Base-by-base conservation (phyloP, 1,284 basidiomycete species). In the Chalciporus sp. region DNA sequence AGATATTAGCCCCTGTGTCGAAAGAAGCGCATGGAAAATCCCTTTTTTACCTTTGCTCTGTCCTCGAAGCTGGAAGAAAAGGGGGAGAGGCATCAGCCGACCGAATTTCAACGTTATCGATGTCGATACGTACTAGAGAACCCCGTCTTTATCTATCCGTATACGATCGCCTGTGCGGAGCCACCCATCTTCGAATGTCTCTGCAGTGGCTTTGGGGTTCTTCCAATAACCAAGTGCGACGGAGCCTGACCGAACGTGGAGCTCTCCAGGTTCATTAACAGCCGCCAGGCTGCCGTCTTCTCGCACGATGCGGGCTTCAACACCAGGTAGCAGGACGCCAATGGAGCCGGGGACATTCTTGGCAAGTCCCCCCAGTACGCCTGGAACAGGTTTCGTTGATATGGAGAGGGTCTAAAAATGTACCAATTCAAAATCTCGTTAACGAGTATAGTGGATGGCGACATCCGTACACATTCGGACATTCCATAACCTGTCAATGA, bases 121-220 rank as follows among this genome's bases (percentile, higher is more conserved):
- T 11, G 17, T n/a, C 29, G 42, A 46, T n/a, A 72, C 84, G 40
- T 58, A 90, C 88, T 80, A 90, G 63, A 90, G 81, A 49, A 80
- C 76, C 0, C 81, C 83, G 7, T 82, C 72, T 56, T 76, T 74
- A 56, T 86, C 80, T 7, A 81, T 79, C 40, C 77, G 74, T 64
- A 90, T 85, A 52, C 76, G 73, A 67, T 92, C 89, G 1, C 90
- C 90, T 0, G 88, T 91, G 49, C 73, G 74, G 29, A 92, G 61
- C 90, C 89, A 92, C 14, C 86, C 88, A 52, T 76, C 70, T 3
- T 81, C 65, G 64, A 91, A 90, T 0, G 87, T 83, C 60, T 83
- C 81, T 49, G 72, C 72, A 11, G 82, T 89, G 0, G 87, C 85
- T 56, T 80, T 74, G 51, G 81, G 78, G 65, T 91, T 86, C 42